Percentiles rank a stretch among this genome's conserved stretches.
These are phyloP conservation scores for Exobasidium cylindrosporum DNA, from an alignment of 1,284 basidiomycete species.

Conservation along the genomic window DNA sequence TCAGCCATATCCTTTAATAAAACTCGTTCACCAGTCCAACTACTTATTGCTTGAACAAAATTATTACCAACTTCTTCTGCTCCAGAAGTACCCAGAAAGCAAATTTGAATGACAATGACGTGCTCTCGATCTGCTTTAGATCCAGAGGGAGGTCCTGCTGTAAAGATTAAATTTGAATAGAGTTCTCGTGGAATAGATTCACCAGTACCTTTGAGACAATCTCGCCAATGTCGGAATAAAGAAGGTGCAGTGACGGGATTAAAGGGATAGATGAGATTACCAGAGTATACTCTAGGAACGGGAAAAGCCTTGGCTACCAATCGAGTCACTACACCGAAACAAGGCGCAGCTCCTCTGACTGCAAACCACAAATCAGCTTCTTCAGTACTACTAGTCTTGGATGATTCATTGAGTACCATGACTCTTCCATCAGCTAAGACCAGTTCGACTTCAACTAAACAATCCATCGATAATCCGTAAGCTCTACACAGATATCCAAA, in stretches of 20 bases:
- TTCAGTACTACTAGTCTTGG: conserved; percentile 41
- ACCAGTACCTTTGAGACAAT: conserved; percentile 71
- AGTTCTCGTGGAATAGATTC: conserved; percentile 66
- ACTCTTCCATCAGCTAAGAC: conserved; percentile 50
- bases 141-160: conserved; percentile 67
- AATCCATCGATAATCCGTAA: conserved; percentile 64
- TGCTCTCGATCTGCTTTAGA: conserved; percentile 21
- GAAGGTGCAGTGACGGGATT: conserved; percentile 77
- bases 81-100: conserved; percentile 70
- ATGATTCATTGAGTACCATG: conserved; percentile 36
- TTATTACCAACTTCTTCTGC: conserved; percentile 64
- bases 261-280: conserved; percentile 84
- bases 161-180: conserved; percentile 82
- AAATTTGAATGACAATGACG: conserved; percentile 81
- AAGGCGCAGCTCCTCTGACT: conserved; percentile 76
- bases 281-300: conserved; percentile 80
- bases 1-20: conserved; percentile 83
- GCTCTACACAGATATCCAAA: conserved; percentile 83
- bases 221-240: conserved; percentile 83
- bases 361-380: conserved; percentile 72
- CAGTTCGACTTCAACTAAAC: conserved; percentile 44
- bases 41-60: conserved; percentile 74
- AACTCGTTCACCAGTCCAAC: conserved; percentile 72
- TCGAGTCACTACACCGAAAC: conserved; percentile 78
- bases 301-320: conserved; percentile 82